Evolutionary conservation across 768 basidiomycete species (phyloP).

Genomic region (Tricholomella constricta): DNA sequence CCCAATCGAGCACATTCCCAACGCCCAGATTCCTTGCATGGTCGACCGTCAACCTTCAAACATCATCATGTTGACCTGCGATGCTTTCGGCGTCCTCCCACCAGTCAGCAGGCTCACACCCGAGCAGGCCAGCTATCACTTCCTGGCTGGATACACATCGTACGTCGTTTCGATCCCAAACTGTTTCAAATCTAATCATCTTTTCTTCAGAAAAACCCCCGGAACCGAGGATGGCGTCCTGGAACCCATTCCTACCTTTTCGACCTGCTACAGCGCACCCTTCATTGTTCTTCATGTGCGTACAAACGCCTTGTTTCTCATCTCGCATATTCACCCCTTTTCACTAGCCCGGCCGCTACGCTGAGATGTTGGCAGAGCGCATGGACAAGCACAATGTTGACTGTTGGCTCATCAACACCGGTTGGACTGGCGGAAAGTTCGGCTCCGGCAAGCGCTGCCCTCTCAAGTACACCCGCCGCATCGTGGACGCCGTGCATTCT

Average conservation of each 20-base stretch:
- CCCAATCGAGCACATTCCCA: constrained; percentile 96
- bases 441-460: constrained; percentile 94
- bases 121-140: constrained; percentile 96
- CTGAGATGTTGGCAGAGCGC: constrained; percentile 93
- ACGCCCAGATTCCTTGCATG: constrained; percentile 91
- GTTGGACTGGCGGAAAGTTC: constrained; percentile 94
- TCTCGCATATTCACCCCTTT: background rate
- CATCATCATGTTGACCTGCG: constrained; percentile 97
- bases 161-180: constrained; percentile 36
- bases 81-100: constrained; percentile 97
- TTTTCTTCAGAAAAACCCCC: constrained; percentile 79
- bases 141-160: constrained; percentile 96
- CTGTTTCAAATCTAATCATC: constrained; percentile 11
- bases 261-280: constrained; percentile 98
- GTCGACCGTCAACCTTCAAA: constrained; percentile 88
- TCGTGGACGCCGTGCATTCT: constrained; percentile 96
- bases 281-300: constrained; percentile 95
- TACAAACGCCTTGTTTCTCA: constrained; percentile 11
- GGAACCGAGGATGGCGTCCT: constrained; percentile 98
- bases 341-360: constrained; percentile 85
- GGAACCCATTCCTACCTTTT: constrained; percentile 99
- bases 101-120: constrained; percentile 92
- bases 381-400: constrained; percentile 88
- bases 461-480: constrained; percentile 92
- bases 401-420: constrained; percentile 99